phyloP scores from a whole-genome alignment of 441 rosid genomes.

The Dalechampia spathulata region DNA sequence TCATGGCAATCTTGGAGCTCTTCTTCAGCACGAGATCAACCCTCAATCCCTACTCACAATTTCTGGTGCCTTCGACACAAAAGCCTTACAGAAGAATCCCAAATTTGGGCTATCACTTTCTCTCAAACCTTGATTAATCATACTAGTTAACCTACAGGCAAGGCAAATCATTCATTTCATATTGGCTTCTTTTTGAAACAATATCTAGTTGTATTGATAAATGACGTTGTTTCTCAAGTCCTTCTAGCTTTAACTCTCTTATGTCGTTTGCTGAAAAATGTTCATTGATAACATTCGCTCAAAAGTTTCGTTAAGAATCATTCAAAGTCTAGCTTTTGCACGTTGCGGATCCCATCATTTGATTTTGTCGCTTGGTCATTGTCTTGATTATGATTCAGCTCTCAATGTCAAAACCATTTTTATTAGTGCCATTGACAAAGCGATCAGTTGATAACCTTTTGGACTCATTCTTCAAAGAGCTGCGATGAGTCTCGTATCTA shows the following conservation, averaged over 20 bases:
- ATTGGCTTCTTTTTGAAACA: not conserved
- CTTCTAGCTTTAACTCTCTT: not conserved
- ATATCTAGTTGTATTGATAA: not conserved
- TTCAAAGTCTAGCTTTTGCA: no score
- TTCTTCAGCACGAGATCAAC: conserved; percentile 80
- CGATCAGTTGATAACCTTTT: no score
- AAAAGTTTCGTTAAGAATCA: no score
- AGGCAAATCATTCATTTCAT: not conserved
- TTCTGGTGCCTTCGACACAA: conserved; percentile 77
- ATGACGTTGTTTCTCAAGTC: not conserved
- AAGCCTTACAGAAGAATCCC: conserved; percentile 64
- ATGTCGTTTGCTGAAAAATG: not conserved
- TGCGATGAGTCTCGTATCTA: no score
- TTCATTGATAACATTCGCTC: not conserved
- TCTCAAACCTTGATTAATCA: conserved; percentile 50
- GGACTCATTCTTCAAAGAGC: no score
- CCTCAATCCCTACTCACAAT: conserved; percentile 66
- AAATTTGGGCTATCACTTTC: conserved; percentile 77
- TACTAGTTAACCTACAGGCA: not conserved
- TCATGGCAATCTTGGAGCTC: conserved; percentile 60
- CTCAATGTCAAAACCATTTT: no score
- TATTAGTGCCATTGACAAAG: no score
- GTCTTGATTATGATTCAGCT: no score
- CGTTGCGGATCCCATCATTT: no score
- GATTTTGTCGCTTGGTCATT: no score